Conservation (phyloP, 805 yeast genomes). For the Komagataella phaffii region DNA sequence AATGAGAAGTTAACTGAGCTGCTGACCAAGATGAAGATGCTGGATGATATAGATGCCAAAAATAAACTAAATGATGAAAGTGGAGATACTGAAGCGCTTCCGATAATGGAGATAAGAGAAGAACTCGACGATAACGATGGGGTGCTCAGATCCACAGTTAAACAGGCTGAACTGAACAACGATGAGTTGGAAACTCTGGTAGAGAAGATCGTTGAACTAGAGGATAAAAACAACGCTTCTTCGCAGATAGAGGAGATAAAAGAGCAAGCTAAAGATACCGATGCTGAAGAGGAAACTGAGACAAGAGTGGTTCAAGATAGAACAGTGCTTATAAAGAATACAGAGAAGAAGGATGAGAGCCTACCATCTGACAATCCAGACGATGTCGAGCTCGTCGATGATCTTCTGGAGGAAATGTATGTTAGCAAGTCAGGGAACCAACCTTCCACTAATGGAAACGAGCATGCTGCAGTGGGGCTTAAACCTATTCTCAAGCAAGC, state of each 20-base stretch:
- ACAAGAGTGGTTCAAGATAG: background rate
- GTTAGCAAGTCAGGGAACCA: background rate
- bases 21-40: constrained; percentile 13
- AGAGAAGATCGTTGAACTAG: background rate
- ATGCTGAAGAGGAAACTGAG: constrained; percentile 2
- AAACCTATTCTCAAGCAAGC: background rate
- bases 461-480: background rate
- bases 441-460: background rate
- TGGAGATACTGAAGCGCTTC: constrained; percentile 32
- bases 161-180: constrained; percentile 4
- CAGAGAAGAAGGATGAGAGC: background rate
- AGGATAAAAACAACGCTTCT: background rate
- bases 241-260: constrained; percentile 7
- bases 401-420: background rate
- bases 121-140: constrained; percentile 78
- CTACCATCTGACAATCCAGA: background rate
- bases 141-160: constrained; percentile 31
- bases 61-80: constrained; percentile 8
- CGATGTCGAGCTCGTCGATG: background rate
- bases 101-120: constrained; percentile 75
- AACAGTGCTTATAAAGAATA: background rate
- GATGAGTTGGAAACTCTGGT: background rate
- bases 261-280: constrained; percentile 2
- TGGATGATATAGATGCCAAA: constrained; percentile 14
- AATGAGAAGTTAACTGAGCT: constrained; percentile 12